phyloP scores from a whole-genome alignment of 2,329 filamentous ascomycete species.

The Thelonectria rubi region DNA sequence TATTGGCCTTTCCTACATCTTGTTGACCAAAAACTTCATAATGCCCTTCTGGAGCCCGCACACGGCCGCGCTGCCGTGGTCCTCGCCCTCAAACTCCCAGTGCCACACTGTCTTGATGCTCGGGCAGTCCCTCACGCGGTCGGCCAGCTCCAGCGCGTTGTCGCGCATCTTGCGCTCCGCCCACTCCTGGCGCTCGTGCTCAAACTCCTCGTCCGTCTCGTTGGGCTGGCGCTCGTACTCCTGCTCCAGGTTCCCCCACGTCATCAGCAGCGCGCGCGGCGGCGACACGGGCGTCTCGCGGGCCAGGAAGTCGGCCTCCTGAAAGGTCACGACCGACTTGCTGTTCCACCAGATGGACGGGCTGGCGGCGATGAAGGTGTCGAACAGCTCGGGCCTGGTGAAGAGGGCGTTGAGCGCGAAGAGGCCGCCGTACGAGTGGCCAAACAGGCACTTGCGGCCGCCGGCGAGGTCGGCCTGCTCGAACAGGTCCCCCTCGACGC shows the following conservation, averaged over 20 bases:
- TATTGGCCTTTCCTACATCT: too few species aligned
- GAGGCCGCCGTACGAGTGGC: constrained; percentile 59
- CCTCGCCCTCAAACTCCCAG: constrained; percentile 43
- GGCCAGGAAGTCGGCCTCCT: constrained; percentile 40
- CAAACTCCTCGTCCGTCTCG: constrained; percentile 45
- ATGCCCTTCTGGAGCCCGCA: constrained; percentile 35
- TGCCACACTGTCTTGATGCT: constrained; percentile 33
- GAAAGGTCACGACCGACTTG: constrained; percentile 48
- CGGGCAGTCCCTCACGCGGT: constrained; percentile 30
- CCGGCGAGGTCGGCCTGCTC: constrained; percentile 33
- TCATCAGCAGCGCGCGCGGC: constrained; percentile 46
- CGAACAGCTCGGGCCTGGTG: constrained; percentile 51
- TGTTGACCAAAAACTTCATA: constrained; percentile 31
- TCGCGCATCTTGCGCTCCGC: constrained; percentile 33
- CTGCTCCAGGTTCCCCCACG: constrained; percentile 46
- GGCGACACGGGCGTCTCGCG: constrained; percentile 11
- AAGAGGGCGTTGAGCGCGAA: constrained; percentile 57
- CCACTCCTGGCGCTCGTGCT: constrained; percentile 30
- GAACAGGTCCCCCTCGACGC: constrained; percentile 40
- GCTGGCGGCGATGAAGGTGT: constrained; percentile 56
- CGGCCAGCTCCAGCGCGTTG: constrained; percentile 36
- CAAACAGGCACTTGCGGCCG: constrained; percentile 55
- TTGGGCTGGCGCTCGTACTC: constrained; percentile 37
- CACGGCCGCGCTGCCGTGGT: constrained; percentile 38
- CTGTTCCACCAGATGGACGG: constrained; percentile 60